phyloP scores from a whole-genome alignment of 2,329 filamentous ascomycete genomes.

The Apiospora marii region DNA sequence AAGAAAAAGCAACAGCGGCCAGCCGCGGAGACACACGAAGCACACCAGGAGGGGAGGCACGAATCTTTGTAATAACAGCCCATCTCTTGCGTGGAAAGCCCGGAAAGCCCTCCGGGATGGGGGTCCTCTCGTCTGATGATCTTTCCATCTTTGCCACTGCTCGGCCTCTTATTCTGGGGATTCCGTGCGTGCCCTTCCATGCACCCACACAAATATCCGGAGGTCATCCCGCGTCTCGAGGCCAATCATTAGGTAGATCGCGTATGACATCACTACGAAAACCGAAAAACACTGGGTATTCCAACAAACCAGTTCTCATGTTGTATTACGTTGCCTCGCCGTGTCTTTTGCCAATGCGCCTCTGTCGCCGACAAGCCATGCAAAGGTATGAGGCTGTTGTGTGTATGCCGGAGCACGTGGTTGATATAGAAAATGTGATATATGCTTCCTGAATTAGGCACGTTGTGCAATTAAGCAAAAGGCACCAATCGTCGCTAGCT shows the following conservation, averaged over 20 bases:
- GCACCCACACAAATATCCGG: background rate
- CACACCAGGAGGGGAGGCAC: background rate
- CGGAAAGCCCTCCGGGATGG: background rate
- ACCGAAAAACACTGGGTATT: background rate
- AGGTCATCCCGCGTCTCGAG: background rate
- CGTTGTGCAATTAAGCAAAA: background rate
- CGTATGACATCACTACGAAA: background rate
- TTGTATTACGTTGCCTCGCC: background rate
- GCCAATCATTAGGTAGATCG: background rate
- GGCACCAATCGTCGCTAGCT: background rate
- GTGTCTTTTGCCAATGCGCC: too few relatives aligned
- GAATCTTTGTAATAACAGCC: background rate
- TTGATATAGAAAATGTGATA: background rate
- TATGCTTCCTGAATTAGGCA: background rate
- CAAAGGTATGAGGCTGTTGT: background rate
- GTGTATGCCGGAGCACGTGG: background rate
- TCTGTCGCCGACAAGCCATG: background rate
- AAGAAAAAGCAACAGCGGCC: background rate
- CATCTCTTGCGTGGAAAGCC: background rate
- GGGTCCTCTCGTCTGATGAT: background rate
- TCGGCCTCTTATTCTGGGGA: background rate
- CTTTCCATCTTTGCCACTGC: background rate
- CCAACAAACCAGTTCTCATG: background rate
- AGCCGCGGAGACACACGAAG: too few relatives aligned
- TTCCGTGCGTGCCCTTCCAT: background rate